A percentile compares a stretch with the other conserved stretches of the same genome.
Evolutionary conservation across 352 stramenopile species (phyloP).

Genomic region (Phytophthora parvispora): DNA sequence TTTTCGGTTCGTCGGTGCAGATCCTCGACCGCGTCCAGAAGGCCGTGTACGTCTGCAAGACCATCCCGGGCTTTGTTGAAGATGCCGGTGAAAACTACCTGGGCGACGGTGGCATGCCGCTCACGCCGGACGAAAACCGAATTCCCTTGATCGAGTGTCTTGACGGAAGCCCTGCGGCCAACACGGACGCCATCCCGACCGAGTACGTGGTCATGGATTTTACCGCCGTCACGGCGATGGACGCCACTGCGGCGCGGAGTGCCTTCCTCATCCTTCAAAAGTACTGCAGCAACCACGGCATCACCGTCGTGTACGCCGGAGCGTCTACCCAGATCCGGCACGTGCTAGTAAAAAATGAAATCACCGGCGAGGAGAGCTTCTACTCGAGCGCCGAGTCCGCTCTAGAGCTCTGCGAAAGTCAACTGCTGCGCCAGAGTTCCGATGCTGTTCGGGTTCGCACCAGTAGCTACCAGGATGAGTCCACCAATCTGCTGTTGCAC

Average conservation of each 20-base stretch:
- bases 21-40: constrained; percentile 82
- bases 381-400: constrained; percentile 70
- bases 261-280: constrained; percentile 87
- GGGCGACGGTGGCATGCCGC: constrained; percentile 25
- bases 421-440: constrained; percentile 33
- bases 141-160: constrained; percentile 70
- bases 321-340: constrained; percentile 31
- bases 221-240: constrained; percentile 82
- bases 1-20: constrained; percentile 85
- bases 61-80: constrained; percentile 11
- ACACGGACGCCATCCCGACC: constrained; percentile 49
- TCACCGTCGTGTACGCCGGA: constrained; percentile 73
- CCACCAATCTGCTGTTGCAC: constrained; percentile 54
- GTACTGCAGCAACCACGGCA: constrained; percentile 70
- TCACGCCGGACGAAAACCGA: constrained; percentile 48
- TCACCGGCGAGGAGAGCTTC: constrained; percentile 56
- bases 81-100: constrained; percentile 18
- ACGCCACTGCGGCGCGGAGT: constrained; percentile 79
- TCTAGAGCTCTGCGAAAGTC: constrained; percentile 77
- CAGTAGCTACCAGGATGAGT: constrained; percentile 43
- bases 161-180: constrained; percentile 55
- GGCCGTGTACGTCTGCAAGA: constrained; percentile 64
- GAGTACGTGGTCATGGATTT: constrained; percentile 92
- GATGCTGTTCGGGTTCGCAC: not conserved
- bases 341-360: constrained; percentile 73